Percentiles rank a stretch among this genome's conserved stretches.
Evolutionary conservation across 2,329 filamentous ascomycete species (phyloP).

Genomic region (Fusarium sarcochroum): DNA sequence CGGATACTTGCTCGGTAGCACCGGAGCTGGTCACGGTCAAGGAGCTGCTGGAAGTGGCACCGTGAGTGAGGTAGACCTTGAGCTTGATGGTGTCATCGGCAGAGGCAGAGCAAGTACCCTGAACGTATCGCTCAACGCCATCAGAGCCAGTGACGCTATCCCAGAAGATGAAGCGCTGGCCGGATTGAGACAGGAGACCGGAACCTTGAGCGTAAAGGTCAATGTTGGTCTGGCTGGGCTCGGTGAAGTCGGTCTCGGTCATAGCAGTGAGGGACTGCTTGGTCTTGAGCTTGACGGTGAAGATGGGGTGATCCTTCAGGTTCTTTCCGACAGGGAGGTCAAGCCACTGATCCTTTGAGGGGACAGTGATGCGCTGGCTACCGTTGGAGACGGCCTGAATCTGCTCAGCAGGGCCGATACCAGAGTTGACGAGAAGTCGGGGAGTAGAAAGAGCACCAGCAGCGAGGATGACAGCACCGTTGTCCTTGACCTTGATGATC

Average conservation of each 20-base stretch:
- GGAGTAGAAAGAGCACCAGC: conserved; percentile 79
- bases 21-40: conserved; percentile 58
- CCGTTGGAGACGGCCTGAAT: conserved; percentile 66
- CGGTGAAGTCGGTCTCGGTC: conserved; percentile 37
- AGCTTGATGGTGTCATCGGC: conserved; percentile 60
- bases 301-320: conserved; percentile 69
- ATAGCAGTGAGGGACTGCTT: conserved; percentile 58
- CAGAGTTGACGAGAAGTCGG: conserved; percentile 71
- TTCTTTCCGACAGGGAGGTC: conserved; percentile 71
- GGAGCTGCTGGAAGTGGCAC: conserved; percentile 62
- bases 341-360: conserved; percentile 67
- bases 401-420: conserved; percentile 76
- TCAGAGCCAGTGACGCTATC: conserved; percentile 58
- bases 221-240: conserved; percentile 48
- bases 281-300: conserved; percentile 56
- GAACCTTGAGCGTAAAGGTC: conserved; percentile 53
- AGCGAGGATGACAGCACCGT: conserved; percentile 70
- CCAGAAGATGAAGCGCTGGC: conserved; percentile 64
- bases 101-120: conserved; percentile 62
- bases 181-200: conserved; percentile 61
- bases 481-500: conserved; percentile 46
- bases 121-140: conserved; percentile 55
- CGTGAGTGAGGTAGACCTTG: conserved; percentile 66
- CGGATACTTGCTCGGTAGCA: conserved; percentile 58
- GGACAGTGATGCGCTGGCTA: conserved; percentile 66